Base-by-base conservation (phyloP, 139 green algal genomes). In the Tetradesmus obliquus region DNA sequence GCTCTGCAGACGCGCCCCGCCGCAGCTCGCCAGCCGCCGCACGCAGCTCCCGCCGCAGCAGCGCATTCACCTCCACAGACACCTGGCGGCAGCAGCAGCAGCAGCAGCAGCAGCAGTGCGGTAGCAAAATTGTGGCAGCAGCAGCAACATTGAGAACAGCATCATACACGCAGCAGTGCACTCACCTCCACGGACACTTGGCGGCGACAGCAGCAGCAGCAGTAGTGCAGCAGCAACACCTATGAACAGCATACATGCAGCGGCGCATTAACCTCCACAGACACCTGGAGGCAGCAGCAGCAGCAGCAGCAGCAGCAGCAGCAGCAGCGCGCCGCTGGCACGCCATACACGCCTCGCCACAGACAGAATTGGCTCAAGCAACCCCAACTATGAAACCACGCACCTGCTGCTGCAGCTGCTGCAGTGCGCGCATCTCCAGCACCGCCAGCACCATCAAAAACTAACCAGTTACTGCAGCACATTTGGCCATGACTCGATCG, bases 41-140 rank as follows among this genome's bases (percentile, higher is more conserved):
- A 32, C 2, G 55, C 82, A 82, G 76, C 72, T 91, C 92, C 4
- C 90, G 87, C 69, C 90, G 51, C 24, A 94, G 82, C 60, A 94
- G 60, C 53, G 76, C 69, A 84, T 91, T 91, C 45, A 94, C 3
- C 9, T 69, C 54, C 1, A 17, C 76, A 12, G 24, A 82, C n/a
- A 82, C 76, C 76, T 82, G 76, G 8, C 72, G 54, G 76, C 76
- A 53, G 7, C 24, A 53, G 76, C n/a, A 53, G 76, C n/a, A 55
- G n/a, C 8, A 17, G 76, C 76, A 82, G 72, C 72, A 81, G 22
- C 22, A 45, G 71, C 71, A 66, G 7, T 66, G 57, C 6, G 6
- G 5, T 12, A 62, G 57, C 7, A 62, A 8, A 54, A 17, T 3
- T 84, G 4, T n/a, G 32, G 32, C 32, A 45, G 32, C 32, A 45